These are phyloP conservation scores for Xylariomycetidae sp. DNA, from an alignment of 2,329 filamentous ascomycete genomes.

Conservation along the genomic window DNA sequence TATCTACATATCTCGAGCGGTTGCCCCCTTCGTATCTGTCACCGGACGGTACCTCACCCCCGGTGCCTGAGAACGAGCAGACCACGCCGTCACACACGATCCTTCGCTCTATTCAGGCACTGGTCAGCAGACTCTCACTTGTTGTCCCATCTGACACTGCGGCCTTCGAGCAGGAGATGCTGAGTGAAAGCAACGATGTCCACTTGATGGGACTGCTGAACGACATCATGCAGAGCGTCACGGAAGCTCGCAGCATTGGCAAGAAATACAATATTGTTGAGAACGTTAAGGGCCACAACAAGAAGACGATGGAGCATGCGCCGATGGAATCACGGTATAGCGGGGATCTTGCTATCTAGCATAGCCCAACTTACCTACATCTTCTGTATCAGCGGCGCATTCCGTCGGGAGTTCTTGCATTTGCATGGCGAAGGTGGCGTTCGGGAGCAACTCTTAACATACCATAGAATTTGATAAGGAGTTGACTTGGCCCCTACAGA, in stretches of 20 bases:
- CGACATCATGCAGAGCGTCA: conserved; percentile 65
- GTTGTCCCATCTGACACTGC: conserved; percentile 64
- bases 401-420: conserved; percentile 15
- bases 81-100: conserved; percentile 59
- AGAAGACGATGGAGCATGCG: conserved; percentile 13
- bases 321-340: conserved; percentile 9
- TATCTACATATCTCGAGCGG: conserved; percentile 69
- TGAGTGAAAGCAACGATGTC: conserved; percentile 79
- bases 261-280: conserved; percentile 65
- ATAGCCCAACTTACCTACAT: no score
- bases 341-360: conserved; percentile 22
- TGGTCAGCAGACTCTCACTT: conserved; percentile 76
- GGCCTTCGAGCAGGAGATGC: conserved; percentile 63
- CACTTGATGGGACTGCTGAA: conserved; percentile 71
- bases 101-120: conserved; percentile 80
- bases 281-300: conserved; percentile 22
- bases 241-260: conserved; percentile 65
- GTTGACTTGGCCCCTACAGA: conserved; percentile 4
- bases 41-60: conserved; percentile 29
- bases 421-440: conserved; percentile 28
- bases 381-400: no score
- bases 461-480: conserved; percentile 8
- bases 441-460: conserved; percentile 10
- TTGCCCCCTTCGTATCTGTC: conserved; percentile 62
- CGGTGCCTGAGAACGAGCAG: conserved; percentile 26